These are phyloP conservation scores for Metarhizium album DNA, from an alignment of 2,329 filamentous ascomycete genomes.

Conservation along the genomic window DNA sequence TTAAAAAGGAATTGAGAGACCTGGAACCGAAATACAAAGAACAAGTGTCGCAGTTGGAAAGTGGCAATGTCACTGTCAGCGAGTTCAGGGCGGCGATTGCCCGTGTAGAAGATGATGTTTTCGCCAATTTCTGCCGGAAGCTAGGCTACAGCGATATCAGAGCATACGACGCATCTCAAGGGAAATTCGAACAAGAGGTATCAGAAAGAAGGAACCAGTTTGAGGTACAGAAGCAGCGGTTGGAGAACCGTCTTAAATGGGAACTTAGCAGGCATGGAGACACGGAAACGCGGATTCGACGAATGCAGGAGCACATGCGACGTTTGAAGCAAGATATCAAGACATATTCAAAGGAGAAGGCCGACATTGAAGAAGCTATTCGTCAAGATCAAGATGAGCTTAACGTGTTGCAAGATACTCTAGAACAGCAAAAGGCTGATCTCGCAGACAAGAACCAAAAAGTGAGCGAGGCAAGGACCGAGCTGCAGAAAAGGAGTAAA, in stretches of 20 bases:
- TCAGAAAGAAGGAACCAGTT: constrained; percentile 81
- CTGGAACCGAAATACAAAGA: constrained; percentile 68
- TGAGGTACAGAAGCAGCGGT: constrained; percentile 67
- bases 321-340: constrained; percentile 60
- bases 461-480: constrained; percentile 66
- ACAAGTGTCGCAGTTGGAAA: constrained; percentile 58
- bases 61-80: constrained; percentile 36
- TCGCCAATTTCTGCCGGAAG: constrained; percentile 72
- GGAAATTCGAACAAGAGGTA: constrained; percentile 81
- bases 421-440: constrained; percentile 58
- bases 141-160: constrained; percentile 84
- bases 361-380: constrained; percentile 61
- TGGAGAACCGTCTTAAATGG: constrained; percentile 53
- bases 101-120: constrained; percentile 79
- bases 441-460: constrained; percentile 61
- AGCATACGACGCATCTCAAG: constrained; percentile 88
- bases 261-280: constrained; percentile 41
- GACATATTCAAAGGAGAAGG: constrained; percentile 60
- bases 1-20: constrained; percentile 62
- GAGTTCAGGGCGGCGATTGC: constrained; percentile 55
- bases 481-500: constrained; percentile 75
- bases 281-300: constrained; percentile 57
- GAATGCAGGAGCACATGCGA: constrained; percentile 54
- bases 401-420: constrained; percentile 60
- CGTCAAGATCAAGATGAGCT: constrained; percentile 66